Base-by-base conservation (phyloP, 176 grass and related monocot species). In the Ensete glaucum region DNA sequence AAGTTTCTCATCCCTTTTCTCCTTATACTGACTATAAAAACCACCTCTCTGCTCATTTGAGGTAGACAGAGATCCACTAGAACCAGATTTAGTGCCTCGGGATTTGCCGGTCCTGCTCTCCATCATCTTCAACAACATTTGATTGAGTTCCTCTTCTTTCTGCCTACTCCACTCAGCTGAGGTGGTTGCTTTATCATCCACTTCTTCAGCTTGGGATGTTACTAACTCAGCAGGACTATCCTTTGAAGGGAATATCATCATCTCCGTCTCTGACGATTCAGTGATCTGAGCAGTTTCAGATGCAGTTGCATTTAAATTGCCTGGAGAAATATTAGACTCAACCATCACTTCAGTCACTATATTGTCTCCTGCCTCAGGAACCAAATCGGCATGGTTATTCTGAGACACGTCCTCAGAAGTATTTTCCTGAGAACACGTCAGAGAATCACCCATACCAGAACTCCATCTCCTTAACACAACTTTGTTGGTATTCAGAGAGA, bases 91-190 rank as follows among this genome's bases (percentile, higher is more conserved):
- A 67, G 65, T n/a, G 50, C 54, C 78, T 50, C 72, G 69, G 72
- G 89, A 86, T 52, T 91, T 99, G 54, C 86, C 88, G 85, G 88
- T 86, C 81, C 83, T 88, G 79, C 82, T 88, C 67, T 89, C 79
- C 91, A 99, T 95, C 90, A 99, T 95, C 89, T 91, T 99, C 83
- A 88, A 79, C 73, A 99, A 85, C 88, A 99, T 95, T 72, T 95
- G 88, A 84, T 91, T 94, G 78, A 99, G 96, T 52, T 99, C 96
- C 9, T 83, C 88, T 81, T 95, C 96, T 73, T 99, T 99, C 81
- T 91, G 91, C 13, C 83, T 91, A 77, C 85, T 94, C 96, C 96
- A 99, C 85, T 92, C 91, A 54, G 87, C 83, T 73, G 96, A 95
- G 67, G 79, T 56, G 52, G 82, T 74, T 73, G 76, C 87, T 72